Evolutionary conservation across 2,329 filamentous ascomycete species (phyloP).

Genomic region (Cordyceps fumosorosea): DNA sequence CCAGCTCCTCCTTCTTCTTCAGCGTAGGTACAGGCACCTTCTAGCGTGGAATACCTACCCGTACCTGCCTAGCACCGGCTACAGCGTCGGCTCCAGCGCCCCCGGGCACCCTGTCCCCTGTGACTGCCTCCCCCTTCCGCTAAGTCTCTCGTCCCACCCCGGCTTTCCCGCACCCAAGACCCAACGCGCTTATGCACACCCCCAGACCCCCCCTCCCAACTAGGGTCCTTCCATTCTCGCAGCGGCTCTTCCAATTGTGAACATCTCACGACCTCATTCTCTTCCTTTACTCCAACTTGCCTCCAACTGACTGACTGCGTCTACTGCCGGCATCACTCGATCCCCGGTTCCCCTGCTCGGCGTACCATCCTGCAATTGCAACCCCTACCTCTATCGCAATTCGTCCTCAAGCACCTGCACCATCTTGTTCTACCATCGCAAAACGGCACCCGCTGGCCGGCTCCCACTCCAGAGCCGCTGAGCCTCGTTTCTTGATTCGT

Average conservation of each 20-base stretch:
- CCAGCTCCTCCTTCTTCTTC: not conserved
- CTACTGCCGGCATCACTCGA: not conserved
- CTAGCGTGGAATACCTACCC: not conserved
- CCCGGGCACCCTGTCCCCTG: not conserved
- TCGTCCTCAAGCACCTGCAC: not conserved
- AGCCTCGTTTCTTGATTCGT: not conserved
- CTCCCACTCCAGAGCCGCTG: too few relatives aligned
- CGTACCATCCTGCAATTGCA: not conserved
- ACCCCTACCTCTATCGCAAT: not conserved
- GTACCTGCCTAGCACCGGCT: not conserved
- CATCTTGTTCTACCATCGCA: too few relatives aligned
- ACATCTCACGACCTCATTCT: slow-evolving; percentile 2
- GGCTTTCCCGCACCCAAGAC: not conserved
- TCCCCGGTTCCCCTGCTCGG: not conserved
- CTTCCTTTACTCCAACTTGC: not conserved
- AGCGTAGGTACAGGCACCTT: not conserved
- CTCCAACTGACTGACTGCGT: not conserved
- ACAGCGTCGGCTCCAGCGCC: not conserved
- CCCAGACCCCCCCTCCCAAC: not conserved
- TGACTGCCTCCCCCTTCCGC: not conserved
- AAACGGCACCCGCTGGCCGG: too few relatives aligned
- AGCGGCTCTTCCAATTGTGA: slow-evolving; percentile 4
- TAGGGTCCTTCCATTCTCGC: slow-evolving; percentile 4
- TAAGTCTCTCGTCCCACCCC: not conserved
- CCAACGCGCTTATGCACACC: not conserved